Conservation (phyloP, 148 eudicot species). For the Dysphania ambrosioides region DNA sequence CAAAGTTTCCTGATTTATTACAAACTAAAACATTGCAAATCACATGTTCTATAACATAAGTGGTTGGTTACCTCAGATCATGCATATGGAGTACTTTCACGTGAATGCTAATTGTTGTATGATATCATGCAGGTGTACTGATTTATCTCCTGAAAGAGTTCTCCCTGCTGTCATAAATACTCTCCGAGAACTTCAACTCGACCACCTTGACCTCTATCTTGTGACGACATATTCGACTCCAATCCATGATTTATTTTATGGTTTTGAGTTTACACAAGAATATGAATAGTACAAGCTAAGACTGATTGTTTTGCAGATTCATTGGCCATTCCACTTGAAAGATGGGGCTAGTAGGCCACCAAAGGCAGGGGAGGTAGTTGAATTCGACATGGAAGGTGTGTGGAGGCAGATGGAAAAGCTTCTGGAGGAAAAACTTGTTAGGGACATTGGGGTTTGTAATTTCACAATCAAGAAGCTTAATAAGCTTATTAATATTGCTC, state of each 20-base stretch:
- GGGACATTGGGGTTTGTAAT: constrained; percentile 54
- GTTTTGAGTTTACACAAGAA: background rate
- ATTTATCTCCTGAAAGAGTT: constrained; percentile 52
- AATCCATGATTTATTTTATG: background rate
- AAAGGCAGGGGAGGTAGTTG: constrained; percentile 44
- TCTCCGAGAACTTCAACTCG: constrained; percentile 47
- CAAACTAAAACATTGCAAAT: no score
- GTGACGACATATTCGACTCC: constrained; percentile 14
- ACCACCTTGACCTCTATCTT: constrained; percentile 56
- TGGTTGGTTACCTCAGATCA: background rate
- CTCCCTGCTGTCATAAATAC: constrained; percentile 48
- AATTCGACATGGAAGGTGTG: constrained; percentile 65
- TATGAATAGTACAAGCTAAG: background rate
- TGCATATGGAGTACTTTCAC: background rate
- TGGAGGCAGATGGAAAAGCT: constrained; percentile 70
- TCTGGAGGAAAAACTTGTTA: constrained; percentile 39
- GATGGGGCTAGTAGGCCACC: constrained; percentile 54
- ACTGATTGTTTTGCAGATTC: constrained; percentile 36
- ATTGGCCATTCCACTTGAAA: constrained; percentile 51
- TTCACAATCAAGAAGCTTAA: constrained; percentile 47
- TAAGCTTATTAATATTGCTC: constrained; percentile 40
- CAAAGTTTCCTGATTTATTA: no score
- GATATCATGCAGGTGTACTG: constrained; percentile 44
- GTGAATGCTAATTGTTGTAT: no score
- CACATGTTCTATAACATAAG: background rate